phyloP scores from a whole-genome alignment of 306 rosid species.

The Glycine soja region DNA sequence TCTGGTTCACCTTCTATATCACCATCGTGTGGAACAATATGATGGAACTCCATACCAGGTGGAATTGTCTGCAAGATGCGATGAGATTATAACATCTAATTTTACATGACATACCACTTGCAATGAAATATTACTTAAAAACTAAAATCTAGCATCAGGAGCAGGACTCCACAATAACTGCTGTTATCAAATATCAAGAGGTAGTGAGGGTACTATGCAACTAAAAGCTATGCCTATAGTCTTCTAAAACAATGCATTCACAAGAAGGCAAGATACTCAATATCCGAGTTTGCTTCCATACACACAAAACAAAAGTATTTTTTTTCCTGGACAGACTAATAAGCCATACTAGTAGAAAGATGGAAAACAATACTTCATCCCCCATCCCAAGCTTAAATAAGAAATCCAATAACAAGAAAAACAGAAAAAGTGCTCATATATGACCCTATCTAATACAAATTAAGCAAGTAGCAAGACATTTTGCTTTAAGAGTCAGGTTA shows the following conservation, averaged over 20 bases:
- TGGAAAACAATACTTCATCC: not conserved
- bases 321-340: constrained; percentile 21
- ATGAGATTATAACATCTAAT: constrained; percentile 42
- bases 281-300: constrained; percentile 15
- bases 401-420: constrained; percentile 21
- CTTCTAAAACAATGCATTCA: constrained; percentile 25
- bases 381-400: constrained; percentile 10
- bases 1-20: constrained; percentile 90
- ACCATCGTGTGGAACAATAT: constrained; percentile 88
- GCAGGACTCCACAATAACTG: constrained; percentile 33
- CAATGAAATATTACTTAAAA: constrained; percentile 36
- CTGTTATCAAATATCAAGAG: not conserved
- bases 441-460: constrained; percentile 1
- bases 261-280: not conserved
- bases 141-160: constrained; percentile 38
- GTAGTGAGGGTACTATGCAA: constrained; percentile 21
- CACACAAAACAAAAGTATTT: constrained; percentile 33
- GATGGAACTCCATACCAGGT: constrained; percentile 99
- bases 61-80: constrained; percentile 75
- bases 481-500: constrained; percentile 32
- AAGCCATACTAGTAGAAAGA: constrained; percentile 23
- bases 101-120: constrained; percentile 25
- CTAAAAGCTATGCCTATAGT: constrained; percentile 27
- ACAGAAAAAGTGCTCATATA: constrained; percentile 20
- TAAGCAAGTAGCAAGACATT: constrained; percentile 36